Conservation (phyloP, 2,329 filamentous ascomycete genomes). For the Aureobasidium musti region DNA sequence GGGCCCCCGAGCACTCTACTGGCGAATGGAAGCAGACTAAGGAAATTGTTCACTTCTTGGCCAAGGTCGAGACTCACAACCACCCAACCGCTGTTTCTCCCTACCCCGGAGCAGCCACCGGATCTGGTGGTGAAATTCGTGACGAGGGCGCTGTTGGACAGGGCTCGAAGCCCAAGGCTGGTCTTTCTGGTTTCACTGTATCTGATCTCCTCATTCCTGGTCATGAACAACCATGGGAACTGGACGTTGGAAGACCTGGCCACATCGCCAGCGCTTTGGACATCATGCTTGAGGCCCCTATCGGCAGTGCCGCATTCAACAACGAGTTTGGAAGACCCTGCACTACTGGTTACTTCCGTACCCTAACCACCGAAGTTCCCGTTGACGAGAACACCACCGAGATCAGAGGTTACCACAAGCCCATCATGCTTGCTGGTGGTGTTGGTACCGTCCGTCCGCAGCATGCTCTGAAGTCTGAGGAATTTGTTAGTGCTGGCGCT, state of each 20-base stretch:
- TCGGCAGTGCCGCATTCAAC: conserved; percentile 93
- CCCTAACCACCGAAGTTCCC: conserved; percentile 71
- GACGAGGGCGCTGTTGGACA: conserved; percentile 93
- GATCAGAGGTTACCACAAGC: conserved; percentile 92
- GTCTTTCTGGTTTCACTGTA: conserved; percentile 89
- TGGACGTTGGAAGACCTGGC: conserved; percentile 82
- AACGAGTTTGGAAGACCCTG: conserved; percentile 95
- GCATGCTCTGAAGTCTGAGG: conserved; percentile 81
- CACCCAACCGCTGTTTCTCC: conserved; percentile 95
- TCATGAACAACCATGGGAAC: conserved; percentile 81
- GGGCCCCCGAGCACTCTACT: conserved; percentile 84
- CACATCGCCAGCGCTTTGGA: conserved; percentile 94
- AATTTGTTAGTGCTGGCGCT: conserved; percentile 80
- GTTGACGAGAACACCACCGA: conserved; percentile 65
- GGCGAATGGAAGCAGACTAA: conserved; percentile 86
- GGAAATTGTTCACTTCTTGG: conserved; percentile 82
- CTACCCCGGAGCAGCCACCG: conserved; percentile 89
- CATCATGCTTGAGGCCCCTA: conserved; percentile 96
- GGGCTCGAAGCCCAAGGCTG: conserved; percentile 90
- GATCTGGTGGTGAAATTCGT: conserved; percentile 91
- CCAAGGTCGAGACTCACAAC: conserved; percentile 98
- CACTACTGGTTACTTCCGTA: conserved; percentile 87
- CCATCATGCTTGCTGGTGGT: conserved; percentile 97
- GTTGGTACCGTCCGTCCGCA: conserved; percentile 89
- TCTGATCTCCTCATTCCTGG: conserved; percentile 91